Evolutionary conservation across 495 filamentous ascomycete genomes (phyloP).

Genomic region (Tuber indicum): DNA sequence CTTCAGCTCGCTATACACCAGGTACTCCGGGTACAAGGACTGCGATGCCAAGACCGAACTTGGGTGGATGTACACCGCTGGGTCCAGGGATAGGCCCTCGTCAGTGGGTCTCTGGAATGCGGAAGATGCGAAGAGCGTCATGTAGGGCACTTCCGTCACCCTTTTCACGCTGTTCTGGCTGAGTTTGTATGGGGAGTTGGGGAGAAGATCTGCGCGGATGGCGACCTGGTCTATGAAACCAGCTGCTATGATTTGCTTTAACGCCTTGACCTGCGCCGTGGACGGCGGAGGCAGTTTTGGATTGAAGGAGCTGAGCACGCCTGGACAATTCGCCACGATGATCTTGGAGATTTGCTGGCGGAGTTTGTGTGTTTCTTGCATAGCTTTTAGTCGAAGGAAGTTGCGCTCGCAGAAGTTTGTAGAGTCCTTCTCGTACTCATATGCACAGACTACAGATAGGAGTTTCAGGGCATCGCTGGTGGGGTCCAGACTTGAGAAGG

Average conservation of each 20-base stretch:
- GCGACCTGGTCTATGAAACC: constrained; percentile 96
- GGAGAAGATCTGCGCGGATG: constrained; percentile 79
- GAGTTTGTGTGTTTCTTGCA: constrained; percentile 78
- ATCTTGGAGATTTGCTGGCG: constrained; percentile 75
- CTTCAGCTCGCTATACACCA: constrained; percentile 74
- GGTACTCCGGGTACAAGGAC: constrained; percentile 70
- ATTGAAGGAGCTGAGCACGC: constrained; percentile 55
- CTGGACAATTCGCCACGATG: constrained; percentile 65
- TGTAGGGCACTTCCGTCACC: constrained; percentile 82
- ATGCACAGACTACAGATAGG: constrained; percentile 73
- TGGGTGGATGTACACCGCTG: constrained; percentile 77
- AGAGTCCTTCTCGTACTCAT: constrained; percentile 66
- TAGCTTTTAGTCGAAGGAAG: constrained; percentile 77
- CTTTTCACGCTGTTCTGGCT: constrained; percentile 59
- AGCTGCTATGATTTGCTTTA: constrained; percentile 84
- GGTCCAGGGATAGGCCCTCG: constrained; percentile 43
- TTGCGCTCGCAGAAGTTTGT: constrained; percentile 66
- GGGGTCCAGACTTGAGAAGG: constrained; percentile 73
- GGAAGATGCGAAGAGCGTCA: constrained; percentile 71
- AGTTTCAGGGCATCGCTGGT: constrained; percentile 84
- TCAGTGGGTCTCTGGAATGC: constrained; percentile 43
- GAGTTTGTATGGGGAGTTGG: constrained; percentile 61
- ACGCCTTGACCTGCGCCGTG: constrained; percentile 63
- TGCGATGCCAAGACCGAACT: constrained; percentile 67
- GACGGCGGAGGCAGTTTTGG: constrained; percentile 63